Evolutionary conservation across 2,329 filamentous ascomycete species (phyloP).

Genomic region (Polychaeton citri): DNA sequence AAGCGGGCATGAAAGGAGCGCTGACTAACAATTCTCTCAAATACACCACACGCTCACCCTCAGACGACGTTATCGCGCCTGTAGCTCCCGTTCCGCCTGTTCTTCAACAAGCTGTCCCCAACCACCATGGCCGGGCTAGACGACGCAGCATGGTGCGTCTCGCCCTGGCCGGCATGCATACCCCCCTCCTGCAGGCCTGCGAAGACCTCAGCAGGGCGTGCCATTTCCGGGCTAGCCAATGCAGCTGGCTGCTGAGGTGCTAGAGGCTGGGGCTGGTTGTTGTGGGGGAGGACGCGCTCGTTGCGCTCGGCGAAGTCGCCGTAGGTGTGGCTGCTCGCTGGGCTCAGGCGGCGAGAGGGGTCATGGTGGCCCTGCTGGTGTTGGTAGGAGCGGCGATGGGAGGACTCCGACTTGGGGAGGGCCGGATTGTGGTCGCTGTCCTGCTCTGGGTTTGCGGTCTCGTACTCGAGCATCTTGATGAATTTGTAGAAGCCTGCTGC

Average conservation of each 20-base stretch:
- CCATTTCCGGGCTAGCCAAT: constrained; percentile 4
- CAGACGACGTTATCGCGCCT: no score
- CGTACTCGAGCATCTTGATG: constrained; percentile 21
- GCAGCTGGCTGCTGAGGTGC: background rate
- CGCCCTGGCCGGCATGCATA: constrained; percentile 4
- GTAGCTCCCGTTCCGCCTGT: no score
- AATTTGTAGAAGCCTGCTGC: constrained; percentile 22
- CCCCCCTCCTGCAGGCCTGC: constrained; percentile 5
- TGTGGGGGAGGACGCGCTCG: no score
- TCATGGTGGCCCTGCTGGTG: background rate
- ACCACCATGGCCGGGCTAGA: constrained; percentile 5
- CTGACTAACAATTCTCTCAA: no score
- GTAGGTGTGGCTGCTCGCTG: constrained; percentile 5
- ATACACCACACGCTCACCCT: no score
- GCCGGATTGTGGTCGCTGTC: constrained; percentile 10
- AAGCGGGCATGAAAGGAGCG: no score
- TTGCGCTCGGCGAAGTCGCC: constrained; percentile 7
- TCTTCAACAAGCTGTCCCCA: constrained; percentile 4
- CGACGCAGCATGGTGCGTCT: background rate
- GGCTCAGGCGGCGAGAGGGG: background rate
- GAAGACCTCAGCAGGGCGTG: constrained; percentile 3
- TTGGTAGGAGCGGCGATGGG: background rate
- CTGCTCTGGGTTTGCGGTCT: constrained; percentile 20
- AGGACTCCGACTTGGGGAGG: background rate
- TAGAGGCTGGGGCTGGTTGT: background rate